These are phyloP conservation scores for Sordariomycetes sp. DNA, from an alignment of 2,329 filamentous ascomycete genomes.

Conservation along the genomic window DNA sequence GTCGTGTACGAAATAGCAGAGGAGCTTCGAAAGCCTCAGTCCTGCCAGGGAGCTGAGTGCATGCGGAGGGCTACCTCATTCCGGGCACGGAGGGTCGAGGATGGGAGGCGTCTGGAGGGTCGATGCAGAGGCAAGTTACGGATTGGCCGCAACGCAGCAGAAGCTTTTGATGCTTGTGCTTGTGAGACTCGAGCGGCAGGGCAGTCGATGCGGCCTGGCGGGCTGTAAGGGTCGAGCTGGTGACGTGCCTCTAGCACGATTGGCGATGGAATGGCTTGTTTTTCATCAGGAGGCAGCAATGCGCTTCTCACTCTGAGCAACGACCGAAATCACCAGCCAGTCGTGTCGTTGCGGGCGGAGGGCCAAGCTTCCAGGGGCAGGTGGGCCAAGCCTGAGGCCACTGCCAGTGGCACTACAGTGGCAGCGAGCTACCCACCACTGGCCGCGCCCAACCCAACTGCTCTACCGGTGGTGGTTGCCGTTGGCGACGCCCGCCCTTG, in stretches of 20 bases:
- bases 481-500: too few species aligned
- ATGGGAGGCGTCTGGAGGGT: background rate
- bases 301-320: too few species aligned
- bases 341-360: background rate
- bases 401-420: background rate
- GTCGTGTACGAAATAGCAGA: too few species aligned
- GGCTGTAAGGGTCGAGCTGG: too few species aligned
- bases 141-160: background rate
- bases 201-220: background rate
- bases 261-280: conserved; percentile 3
- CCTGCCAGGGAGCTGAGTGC: conserved; percentile 52
- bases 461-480: too few species aligned
- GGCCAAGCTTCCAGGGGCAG: conserved; percentile 2
- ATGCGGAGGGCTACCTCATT: conserved; percentile 49
- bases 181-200: background rate
- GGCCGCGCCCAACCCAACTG: too few species aligned
- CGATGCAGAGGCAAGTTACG: background rate
- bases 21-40: conserved; percentile 33
- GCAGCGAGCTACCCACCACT: background rate
- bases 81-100: conserved; percentile 17
- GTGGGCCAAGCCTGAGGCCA: background rate
- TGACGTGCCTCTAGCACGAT: too few species aligned
- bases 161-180: background rate
- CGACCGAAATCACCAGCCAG: too few species aligned
- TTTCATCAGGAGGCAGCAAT: conserved; percentile 5